phyloP scores from a whole-genome alignment of 108 stramenopile species.

The Cyclotella atomus region DNA sequence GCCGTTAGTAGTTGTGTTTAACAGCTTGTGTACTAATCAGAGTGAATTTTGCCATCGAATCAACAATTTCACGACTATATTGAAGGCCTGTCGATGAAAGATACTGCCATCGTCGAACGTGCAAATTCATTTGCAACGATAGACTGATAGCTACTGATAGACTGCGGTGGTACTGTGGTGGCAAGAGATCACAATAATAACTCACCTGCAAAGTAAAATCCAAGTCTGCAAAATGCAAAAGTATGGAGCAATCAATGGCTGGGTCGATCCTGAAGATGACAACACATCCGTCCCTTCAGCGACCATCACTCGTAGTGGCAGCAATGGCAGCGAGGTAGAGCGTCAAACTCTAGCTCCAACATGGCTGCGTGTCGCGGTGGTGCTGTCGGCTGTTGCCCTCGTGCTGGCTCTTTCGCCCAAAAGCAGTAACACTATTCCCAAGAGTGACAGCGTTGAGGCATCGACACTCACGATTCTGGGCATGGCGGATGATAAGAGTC shows the following conservation, averaged over 20 bases:
- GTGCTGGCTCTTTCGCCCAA: neutral
- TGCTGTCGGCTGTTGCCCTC: neutral
- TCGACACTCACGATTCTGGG: constrained; percentile 2
- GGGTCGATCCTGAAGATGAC: constrained; percentile 3
- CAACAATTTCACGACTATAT: too few species aligned
- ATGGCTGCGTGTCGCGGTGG: neutral
- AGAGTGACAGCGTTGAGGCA: neutral
- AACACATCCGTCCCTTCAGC: neutral
- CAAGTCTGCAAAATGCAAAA: neutral
- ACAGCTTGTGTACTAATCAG: too few species aligned
- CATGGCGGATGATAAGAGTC: constrained; percentile 6
- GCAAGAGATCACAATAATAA: too few species aligned
- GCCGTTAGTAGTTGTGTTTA: too few species aligned
- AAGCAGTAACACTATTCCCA: neutral
- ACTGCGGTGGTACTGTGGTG: too few species aligned
- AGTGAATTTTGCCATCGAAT: too few species aligned
- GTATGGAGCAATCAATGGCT: constrained; percentile 1
- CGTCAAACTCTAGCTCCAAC: neutral
- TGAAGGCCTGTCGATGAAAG: too few species aligned
- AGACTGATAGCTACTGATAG: too few species aligned
- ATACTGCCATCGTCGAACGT: too few species aligned
- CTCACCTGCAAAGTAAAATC: too few species aligned
- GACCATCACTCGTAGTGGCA: neutral
- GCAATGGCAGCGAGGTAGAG: neutral
- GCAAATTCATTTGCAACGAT: too few species aligned